Percentiles rank a stretch among this genome's conserved stretches.
Conservation (phyloP, 2,329 filamentous ascomycete genomes). For the Pseudogymnoascus sp. region DNA sequence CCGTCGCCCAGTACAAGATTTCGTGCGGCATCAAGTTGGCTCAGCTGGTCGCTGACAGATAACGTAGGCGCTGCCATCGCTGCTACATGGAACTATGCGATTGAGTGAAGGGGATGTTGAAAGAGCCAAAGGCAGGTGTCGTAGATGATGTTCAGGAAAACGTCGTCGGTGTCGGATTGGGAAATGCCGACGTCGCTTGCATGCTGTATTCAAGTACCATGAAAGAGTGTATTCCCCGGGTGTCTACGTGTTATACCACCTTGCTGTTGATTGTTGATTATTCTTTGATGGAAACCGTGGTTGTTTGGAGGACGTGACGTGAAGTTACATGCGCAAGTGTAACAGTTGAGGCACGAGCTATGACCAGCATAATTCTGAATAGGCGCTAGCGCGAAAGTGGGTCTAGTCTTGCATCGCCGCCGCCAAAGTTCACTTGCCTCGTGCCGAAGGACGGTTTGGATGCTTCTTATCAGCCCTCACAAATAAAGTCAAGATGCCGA, state of each 20-base stretch:
- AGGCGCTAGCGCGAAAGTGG: constrained; percentile 1
- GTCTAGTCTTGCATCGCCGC: neutral
- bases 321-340: neutral
- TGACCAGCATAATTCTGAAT: constrained; percentile 10
- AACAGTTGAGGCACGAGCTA: constrained; percentile 5
- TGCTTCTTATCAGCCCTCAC: neutral
- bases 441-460: neutral
- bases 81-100: constrained; percentile 11
- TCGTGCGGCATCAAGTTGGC: constrained; percentile 83
- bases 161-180: neutral
- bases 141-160: neutral
- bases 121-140: neutral
- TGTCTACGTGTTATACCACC: constrained; percentile 7
- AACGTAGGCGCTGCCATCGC: constrained; percentile 46
- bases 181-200: neutral
- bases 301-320: constrained; percentile 8
- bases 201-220: constrained; percentile 7
- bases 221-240: neutral
- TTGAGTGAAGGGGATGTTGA: neutral
- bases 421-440: neutral
- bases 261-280: constrained; percentile 4
- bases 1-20: constrained; percentile 82
- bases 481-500: constrained; percentile 12
- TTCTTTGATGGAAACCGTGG: constrained; percentile 6
- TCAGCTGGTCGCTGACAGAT: constrained; percentile 66